Base-by-base conservation (phyloP, 23 red algal species). In the Porphyridium purpureum region DNA sequence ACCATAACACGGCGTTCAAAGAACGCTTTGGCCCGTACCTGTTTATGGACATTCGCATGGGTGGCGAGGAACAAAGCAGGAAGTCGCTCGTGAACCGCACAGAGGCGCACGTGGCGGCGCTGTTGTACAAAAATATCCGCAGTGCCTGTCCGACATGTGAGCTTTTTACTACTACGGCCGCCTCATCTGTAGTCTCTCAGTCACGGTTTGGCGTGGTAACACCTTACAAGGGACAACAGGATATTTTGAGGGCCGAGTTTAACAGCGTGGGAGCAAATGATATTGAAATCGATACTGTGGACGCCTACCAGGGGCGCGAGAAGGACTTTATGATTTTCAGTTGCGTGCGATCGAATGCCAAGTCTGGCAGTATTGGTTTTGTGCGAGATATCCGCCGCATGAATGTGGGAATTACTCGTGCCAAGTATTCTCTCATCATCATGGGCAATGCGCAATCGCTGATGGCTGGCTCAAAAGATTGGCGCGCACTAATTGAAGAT, bases 331-430 rank as follows among this genome's bases (percentile, higher is more conserved):
- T 95, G 40, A 53, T 95, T 67, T 23, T 95, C 22, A 78, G 68
- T 22, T 73, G 69, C 3, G 88, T 95, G n/a, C 88, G 88, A n/a
- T 62, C 66, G 27, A 54, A 44, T 2, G 44, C 50, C 23, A 24
- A 29, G 1, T 26, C 22, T 24, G 52, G 51, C 4, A 31, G 44
- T 26, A 95, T 95, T 75, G 88, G 88, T 1, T 95, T 95, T 65
- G 76, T 95, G 14, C 32, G 57, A 22, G 88, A 95, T 52, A 59
- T 56, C n/a, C 80, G 72, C 20, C 54, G 88, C 27, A 54, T 95
- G 61, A 95, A 95, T 57, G 88, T 95, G 32, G 77, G 74, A 17
- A n/a, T 95, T 0, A 95, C 79, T 29, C 58, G 88, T 24, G 78
- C 88, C 8, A 73, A 69, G 31, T 71, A 62, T 47, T 66, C 64